Evolutionary conservation across 2,329 filamentous ascomycete genomes (phyloP), one percentile per base, ranked within the genome.

Genomic region (Claviceps cyperi): DNA sequence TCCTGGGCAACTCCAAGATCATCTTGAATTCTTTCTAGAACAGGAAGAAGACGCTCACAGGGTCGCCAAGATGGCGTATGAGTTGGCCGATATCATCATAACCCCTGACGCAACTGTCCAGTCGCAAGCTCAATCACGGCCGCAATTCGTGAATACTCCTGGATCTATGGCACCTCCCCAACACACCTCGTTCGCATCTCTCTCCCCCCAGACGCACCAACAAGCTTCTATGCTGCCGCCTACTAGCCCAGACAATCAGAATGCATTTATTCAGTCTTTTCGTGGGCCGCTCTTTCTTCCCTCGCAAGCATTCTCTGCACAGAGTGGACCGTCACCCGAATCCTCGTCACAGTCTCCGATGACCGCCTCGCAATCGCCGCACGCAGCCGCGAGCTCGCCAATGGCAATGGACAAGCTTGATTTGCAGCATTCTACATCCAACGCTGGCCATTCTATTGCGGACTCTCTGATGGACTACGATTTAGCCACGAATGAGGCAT

Each of bases 11-110:
- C 65, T 83, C 9, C 77, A 82, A 58, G 80, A 83, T 57, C 71
- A 80, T 7, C 70, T 84, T 24, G 80, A 84, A 58, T 80, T 80
- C 58, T 83, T 81, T 58, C 78, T 75, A 5, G 73, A 76, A 38
- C 70, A 75, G 36, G 74, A 72, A 46, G 70, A 75, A 47, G 76
- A 80, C 54, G 75, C 78, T 0, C 70, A 76, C 53, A 72, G 70
- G 55, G 71, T 83, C 43, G 76, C 79, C 13, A 69, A 71, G 49
- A 68, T 78, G 48, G 80, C 79, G 4, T 81, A 79, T 57, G 75
- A 78, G 32, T 64, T 77, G 50, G 77, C 74, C 19, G 70, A 74
- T 28, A 69, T 71, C 35, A 67, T 71, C 46, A 65, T 69, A 51
- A 64, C 64, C 43, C 62, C 60, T 2, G 56, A 63, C 1, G 54